A percentile compares a stretch with the other conserved stretches of the same genome.
phyloP scores from a whole-genome alignment of 2,329 filamentous ascomycete genomes.

The Talaromyces atroroseus region DNA sequence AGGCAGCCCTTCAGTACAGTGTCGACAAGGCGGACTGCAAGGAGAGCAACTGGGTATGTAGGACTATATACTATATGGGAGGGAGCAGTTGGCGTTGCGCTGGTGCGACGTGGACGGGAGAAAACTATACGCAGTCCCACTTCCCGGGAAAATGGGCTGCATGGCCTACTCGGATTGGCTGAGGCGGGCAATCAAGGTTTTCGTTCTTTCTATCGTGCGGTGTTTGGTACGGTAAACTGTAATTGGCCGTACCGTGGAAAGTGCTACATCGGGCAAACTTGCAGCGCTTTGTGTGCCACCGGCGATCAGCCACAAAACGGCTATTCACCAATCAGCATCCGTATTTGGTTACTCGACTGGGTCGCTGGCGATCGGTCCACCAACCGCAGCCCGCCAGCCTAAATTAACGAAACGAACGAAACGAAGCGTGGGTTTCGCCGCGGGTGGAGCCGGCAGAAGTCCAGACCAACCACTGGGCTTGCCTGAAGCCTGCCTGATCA shows the following conservation, averaged over 20 bases:
- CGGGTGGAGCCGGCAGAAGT: neutral
- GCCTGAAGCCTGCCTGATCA: neutral
- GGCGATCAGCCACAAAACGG: neutral
- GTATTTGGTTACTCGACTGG: neutral
- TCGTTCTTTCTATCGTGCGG: neutral
- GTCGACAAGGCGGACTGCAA: neutral
- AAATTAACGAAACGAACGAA: neutral
- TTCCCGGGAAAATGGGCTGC: neutral
- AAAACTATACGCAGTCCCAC: neutral
- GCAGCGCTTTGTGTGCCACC: neutral
- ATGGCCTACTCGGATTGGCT: neutral
- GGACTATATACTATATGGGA: no score
- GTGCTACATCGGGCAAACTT: neutral
- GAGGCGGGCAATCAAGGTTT: neutral
- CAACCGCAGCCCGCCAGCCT: neutral
- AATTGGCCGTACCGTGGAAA: neutral
- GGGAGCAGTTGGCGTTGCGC: neutral
- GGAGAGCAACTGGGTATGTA: neutral
- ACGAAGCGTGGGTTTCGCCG: neutral
- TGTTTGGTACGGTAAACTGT: neutral
- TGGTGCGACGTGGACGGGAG: neutral
- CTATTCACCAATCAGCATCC: neutral
- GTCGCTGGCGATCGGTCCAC: neutral
- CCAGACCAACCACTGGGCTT: neutral
- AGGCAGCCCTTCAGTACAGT: neutral